Conservation (phyloP, 495 filamentous ascomycete species). For the Glarea lozoyensis region DNA sequence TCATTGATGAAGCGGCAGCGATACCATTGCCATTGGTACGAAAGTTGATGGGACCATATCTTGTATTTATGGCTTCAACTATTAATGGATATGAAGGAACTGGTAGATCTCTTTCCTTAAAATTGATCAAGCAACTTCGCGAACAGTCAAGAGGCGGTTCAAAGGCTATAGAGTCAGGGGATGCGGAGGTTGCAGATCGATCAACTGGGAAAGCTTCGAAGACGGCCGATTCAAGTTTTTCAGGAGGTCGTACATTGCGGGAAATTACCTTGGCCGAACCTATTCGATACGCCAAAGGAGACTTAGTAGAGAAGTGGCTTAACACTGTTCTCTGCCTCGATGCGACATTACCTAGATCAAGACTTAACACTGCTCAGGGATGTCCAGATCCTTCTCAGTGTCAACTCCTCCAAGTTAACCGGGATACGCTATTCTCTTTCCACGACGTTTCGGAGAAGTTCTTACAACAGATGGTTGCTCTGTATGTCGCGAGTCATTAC, state of each 20-base stretch:
- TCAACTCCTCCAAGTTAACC: slow-evolving; percentile 86
- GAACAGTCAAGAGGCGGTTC: slow-evolving; percentile 69
- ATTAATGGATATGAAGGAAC: slow-evolving; percentile 99
- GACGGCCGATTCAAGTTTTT: slow-evolving; percentile 43
- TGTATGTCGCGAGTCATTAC: slow-evolving; percentile 97
- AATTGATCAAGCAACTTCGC: slow-evolving; percentile 93
- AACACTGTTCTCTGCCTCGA: slow-evolving; percentile 92
- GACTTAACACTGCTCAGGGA: slow-evolving; percentile 56
- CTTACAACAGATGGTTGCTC: slow-evolving; percentile 93
- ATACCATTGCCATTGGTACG: slow-evolving; percentile 88
- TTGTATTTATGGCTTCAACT: slow-evolving; percentile 99
- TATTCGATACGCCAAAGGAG: slow-evolving; percentile 87
- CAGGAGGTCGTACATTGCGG: slow-evolving; percentile 68
- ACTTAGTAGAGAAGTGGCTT: slow-evolving; percentile 91
- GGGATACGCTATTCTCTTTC: slow-evolving; percentile 96
- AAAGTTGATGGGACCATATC: slow-evolving; percentile 94
- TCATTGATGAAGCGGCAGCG: slow-evolving; percentile 96
- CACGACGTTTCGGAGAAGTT: slow-evolving; percentile 96
- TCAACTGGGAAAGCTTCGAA: slow-evolving; percentile 60
- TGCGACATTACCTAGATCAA: slow-evolving; percentile 74
- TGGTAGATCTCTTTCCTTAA: slow-evolving; percentile 86
- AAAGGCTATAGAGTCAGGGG: slow-evolving; percentile 38
- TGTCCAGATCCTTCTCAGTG: slow-evolving; percentile 87
- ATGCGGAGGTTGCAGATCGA: slow-evolving; percentile 63
- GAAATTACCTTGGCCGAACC: slow-evolving; percentile 91